Evolutionary conservation across 371 early-diverging fungal species (phyloP).

Genomic region (Syncephalastrum sp.): DNA sequence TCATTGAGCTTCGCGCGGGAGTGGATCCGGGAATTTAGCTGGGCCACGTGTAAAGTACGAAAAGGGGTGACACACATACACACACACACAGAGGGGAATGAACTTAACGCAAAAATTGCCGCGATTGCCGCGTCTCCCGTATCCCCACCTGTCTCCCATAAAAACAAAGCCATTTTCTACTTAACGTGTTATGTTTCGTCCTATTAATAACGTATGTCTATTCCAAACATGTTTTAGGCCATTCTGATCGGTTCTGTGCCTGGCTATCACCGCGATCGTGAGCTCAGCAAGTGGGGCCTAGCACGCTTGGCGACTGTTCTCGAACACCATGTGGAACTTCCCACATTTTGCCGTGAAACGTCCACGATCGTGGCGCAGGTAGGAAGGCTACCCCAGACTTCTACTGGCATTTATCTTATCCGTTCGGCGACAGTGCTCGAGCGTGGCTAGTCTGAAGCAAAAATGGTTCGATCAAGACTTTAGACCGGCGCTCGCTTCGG

Average conservation of each 20-base stretch:
- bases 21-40: constrained; percentile 46
- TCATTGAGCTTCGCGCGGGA: constrained; percentile 18
- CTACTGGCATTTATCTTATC: not conserved
- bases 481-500: constrained; percentile 11
- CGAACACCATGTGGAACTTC: constrained; percentile 27
- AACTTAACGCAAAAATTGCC: too few relatives aligned
- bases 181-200: not conserved
- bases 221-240: constrained; percentile 9
- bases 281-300: constrained; percentile 54
- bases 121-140: too few relatives aligned
- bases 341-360: constrained; percentile 15
- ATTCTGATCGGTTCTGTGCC: constrained; percentile 26
- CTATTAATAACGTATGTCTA: not conserved
- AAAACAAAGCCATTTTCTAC: too few relatives aligned
- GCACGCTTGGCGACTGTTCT: constrained; percentile 37
- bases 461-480: constrained; percentile 42
- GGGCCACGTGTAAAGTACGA: constrained; percentile 32
- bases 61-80: not conserved
- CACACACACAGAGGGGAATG: not conserved
- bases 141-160: too few relatives aligned
- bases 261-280: constrained; percentile 20
- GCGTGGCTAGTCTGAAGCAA: constrained; percentile 53
- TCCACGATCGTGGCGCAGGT: constrained; percentile 49
- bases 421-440: constrained; percentile 48
- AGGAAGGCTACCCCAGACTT: not conserved